Base-by-base conservation (phyloP, 257 asterid genomes). In the Henckelia pumila region DNA sequence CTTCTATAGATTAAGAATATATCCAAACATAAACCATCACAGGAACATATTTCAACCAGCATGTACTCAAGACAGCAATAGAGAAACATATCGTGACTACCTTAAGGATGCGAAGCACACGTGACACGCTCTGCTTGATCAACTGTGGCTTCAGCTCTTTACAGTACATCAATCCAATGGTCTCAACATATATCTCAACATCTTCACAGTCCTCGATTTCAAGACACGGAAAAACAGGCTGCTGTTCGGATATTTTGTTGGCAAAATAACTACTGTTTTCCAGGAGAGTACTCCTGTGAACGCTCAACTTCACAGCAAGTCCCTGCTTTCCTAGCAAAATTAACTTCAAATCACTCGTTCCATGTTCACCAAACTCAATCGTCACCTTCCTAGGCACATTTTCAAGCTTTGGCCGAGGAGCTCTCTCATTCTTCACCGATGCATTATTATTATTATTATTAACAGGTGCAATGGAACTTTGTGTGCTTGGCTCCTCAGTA, bases 81-180 rank as follows among this genome's bases (percentile, higher is more conserved):
- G 21, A 37, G 6, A 49, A 67, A 66, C 67, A 30, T 17, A 30
- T 20, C 4, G 11, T 8, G 63, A 76, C 56, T 84, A 93, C 99
- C 97, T 90, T 90, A 61, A 93, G 87, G 71, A 93, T 84, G 5
- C 95, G 87, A 7, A 93, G 80, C 59, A 93, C 96, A 6, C 95
- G 95, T 4, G 92, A 56, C 71, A 90, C 95, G 35, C 86, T 88
- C 77, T 88, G 99, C 81, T 90, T 88, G 81, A 90, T 90, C 74
- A 93, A 66, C 77, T 95, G 89, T 65, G 83, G 99, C 86, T 83
- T 90, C 81, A 86, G 69, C 55, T 90, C 97, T 72, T 76, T 85
- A 79, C 97, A 81, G 64, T 93, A 93, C 97, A 93, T 90, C 25
- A 93, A 78, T n/a, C 99, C 99, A 37, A 93, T 83, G 7, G 97